Base-by-base conservation (phyloP, 352 stramenopile species). In the Elongisporangium undulatum region DNA sequence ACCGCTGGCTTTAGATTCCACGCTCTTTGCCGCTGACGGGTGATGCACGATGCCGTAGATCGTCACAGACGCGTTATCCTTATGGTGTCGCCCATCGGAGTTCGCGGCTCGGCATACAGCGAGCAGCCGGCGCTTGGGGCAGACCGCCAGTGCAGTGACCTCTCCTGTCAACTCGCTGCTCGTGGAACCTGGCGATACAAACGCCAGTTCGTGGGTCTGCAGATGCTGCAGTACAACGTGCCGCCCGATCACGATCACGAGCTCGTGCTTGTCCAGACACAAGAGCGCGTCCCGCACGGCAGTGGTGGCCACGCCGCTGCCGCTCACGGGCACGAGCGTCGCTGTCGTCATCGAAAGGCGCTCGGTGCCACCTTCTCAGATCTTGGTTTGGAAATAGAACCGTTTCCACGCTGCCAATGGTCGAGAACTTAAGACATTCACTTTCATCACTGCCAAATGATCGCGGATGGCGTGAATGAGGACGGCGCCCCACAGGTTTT, bases 111-210 rank as follows among this genome's bases (percentile, higher is more conserved):
- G 79, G 49, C 77, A 90, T 12, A 94, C 59, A 2, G 77, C 66
- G 8, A 94, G 55, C 20, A 82, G 71, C 13, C 72, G 67, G 0
- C 75, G 70, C 58, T 87, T 89, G 13, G 64, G 66, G 26, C 78
- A 84, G n/a, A 94, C 53, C 1, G 75, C 78, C 69, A 94, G 75
- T 0, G 84, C 82, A 8, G 78, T 84, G 71, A 94, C 81, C 41
- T 89, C 78, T 16, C 79, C 82, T 58, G 53, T 6, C 51, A 45
- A 20, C 20, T 41, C 21, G 49, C n/a, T 57, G 62, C 50, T 13
- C 1, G n/a, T 49, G 49, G 45, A 24, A 15, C 41, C 26, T 75
- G 77, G 13, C 55, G 61, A 10, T 4, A 92, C 58, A 58, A 93
- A 79, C 21, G 49, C 67, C 39, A 89, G 58, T 49, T 90, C 79